Conservation (phyloP, 192 early-diverging fungal genomes). For the Spinellus fusiger region DNA sequence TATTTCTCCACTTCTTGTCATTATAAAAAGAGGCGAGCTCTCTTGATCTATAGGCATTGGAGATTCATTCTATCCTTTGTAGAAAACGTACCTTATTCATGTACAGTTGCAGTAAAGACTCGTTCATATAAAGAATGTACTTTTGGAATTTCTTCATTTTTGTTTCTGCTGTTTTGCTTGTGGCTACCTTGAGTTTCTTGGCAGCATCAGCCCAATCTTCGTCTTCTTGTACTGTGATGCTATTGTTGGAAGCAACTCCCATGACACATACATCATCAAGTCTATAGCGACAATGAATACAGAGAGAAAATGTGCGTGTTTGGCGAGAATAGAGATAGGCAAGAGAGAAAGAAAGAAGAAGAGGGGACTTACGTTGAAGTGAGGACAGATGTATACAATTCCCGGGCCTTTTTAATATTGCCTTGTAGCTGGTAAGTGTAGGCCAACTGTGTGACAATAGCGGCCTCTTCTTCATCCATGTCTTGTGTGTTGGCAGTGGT, state of each 20-base stretch:
- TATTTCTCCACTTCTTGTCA: too few relatives aligned
- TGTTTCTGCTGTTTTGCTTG: slow-evolving; percentile 46
- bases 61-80: background rate
- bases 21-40: too few relatives aligned
- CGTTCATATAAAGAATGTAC: slow-evolving; percentile 58
- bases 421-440: slow-evolving; percentile 64
- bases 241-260: slow-evolving; percentile 66
- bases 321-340: too few relatives aligned
- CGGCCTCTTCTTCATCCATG: slow-evolving; percentile 57
- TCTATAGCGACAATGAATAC: too few relatives aligned
- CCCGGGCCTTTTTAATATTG: slow-evolving; percentile 39
- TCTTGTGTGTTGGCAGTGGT: slow-evolving; percentile 35
- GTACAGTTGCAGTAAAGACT: slow-evolving; percentile 48
- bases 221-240: slow-evolving; percentile 49
- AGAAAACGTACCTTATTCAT: slow-evolving; percentile 41
- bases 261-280: slow-evolving; percentile 53
- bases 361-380: slow-evolving; percentile 29
- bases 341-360: too few relatives aligned
- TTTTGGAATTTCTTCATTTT: slow-evolving; percentile 56
- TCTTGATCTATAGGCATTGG: background rate
- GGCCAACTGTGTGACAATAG: slow-evolving; percentile 58
- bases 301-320: too few relatives aligned
- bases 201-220: slow-evolving; percentile 52
- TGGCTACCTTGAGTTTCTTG: slow-evolving; percentile 50
- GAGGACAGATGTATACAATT: slow-evolving; percentile 51